Evolutionary conservation across 108 stramenopile species (phyloP), one percentile per base, ranked within the genome.

Genomic region (Cyclotella distinguenda): DNA sequence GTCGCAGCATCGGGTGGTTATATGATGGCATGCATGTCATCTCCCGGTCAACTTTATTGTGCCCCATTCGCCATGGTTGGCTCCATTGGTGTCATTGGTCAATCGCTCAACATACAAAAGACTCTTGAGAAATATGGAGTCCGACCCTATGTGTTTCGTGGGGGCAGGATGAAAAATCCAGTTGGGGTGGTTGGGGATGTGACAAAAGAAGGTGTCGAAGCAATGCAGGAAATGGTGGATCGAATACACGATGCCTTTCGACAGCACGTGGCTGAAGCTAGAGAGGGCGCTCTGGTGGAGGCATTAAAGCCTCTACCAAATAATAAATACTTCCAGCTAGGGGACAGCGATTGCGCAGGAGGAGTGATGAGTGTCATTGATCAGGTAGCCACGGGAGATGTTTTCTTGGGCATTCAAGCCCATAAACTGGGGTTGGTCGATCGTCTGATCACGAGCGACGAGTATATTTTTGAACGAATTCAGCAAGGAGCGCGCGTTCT

Each of bases 11-110:
- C 75, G 15, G 90, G 90, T 21, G 90, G 90, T 7, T 93, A 93
- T 77, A 88, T 93, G 87, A 82, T 90, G 68, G 88, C 88, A 26
- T 87, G 86, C 38, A 73, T 83, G 47, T 59, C 82, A 11, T 78
- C 79, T 58, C 90, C 90, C 0, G 87, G 87, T 8, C 63, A 76
- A 42, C 60, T 93, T 7, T 84, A 71, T 45, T 87, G 87, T 15
- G 82, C 91, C 26, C 91, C 91, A 5, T 93, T 93, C 70, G 84
- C 85, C n/a, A 68, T 90, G 30, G 54, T 93, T 12, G 91, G 91
- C 12, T 74, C 70, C 36, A 93, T 93, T 47, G 91, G 91, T 34
- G 91, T 93, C 4, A 63, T 89, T 60, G 85, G 84, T 5, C 82
- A 86, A 63, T 64, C 77, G 9, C 43, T 93, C 44, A 90, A 93